Evolutionary conservation across 2,329 filamentous ascomycete genomes (phyloP).

Genomic region (Xylaria sp.): DNA sequence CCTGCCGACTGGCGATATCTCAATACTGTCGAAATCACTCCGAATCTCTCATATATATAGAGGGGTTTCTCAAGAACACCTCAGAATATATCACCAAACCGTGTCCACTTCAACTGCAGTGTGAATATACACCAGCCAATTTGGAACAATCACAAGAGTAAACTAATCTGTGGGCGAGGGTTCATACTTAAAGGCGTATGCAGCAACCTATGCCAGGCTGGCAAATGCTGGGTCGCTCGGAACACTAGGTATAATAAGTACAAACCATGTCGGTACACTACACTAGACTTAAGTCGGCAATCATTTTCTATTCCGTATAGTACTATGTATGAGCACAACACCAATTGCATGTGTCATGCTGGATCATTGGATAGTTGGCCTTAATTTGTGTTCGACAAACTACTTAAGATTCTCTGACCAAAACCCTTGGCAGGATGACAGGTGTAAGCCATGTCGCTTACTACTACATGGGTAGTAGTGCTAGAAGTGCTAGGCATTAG

Average conservation of each 20-base stretch:
- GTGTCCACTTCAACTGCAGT: slow-evolving; percentile 13
- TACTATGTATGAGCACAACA: neutral
- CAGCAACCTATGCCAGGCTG: slow-evolving; percentile 9
- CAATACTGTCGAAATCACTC: slow-evolving; percentile 10
- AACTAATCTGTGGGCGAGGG: slow-evolving; percentile 20
- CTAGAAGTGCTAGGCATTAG: slow-evolving; percentile 13
- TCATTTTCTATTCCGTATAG: no score
- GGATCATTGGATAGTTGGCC: slow-evolving; percentile 8
- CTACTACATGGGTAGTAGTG: slow-evolving; percentile 21
- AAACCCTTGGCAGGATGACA: slow-evolving; percentile 34
- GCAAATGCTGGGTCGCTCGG: slow-evolving; percentile 14
- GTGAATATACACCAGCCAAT: slow-evolving; percentile 13
- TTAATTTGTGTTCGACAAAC: slow-evolving; percentile 31
- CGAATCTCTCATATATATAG: slow-evolving; percentile 7
- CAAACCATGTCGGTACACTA: neutral
- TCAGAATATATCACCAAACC: slow-evolving; percentile 1
- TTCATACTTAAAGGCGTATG: slow-evolving; percentile 32
- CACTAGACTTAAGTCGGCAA: slow-evolving; percentile 16
- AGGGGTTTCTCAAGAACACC: neutral
- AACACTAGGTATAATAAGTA: slow-evolving; percentile 36
- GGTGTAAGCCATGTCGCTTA: slow-evolving; percentile 34
- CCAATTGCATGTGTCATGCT: slow-evolving; percentile 14
- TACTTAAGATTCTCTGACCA: slow-evolving; percentile 22
- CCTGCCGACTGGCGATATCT: slow-evolving; percentile 30
- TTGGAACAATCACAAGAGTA: slow-evolving; percentile 8